Conservation (phyloP, 129 eudicot species). For the Chrysanthemum seticuspe region DNA sequence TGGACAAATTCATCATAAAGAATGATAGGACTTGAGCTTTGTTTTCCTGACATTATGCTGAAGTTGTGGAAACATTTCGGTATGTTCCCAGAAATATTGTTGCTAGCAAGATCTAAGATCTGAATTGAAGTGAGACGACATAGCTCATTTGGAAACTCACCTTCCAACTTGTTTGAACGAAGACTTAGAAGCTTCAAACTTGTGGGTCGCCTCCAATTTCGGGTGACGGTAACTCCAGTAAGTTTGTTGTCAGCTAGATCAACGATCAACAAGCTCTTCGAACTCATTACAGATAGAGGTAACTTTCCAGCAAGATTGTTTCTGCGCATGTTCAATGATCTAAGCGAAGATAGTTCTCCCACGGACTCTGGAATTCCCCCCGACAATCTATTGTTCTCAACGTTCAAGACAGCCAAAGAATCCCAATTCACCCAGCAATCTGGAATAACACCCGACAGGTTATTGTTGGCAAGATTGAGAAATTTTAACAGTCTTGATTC, state of each 20-base stretch:
- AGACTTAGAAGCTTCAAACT: constrained; percentile 33
- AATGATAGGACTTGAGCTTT: neutral
- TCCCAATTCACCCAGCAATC: constrained; percentile 39
- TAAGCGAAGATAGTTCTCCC: constrained; percentile 15
- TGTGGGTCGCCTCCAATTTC: constrained; percentile 9
- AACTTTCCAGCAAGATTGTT: constrained; percentile 37
- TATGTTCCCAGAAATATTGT: constrained; percentile 38
- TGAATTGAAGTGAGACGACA: constrained; percentile 37
- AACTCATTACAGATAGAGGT: constrained; percentile 24
- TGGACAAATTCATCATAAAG: constrained; percentile 22
- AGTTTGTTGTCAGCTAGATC: constrained; percentile 36
- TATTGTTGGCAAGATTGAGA: constrained; percentile 39
- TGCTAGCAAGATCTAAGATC: constrained; percentile 40
- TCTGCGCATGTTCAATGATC: constrained; percentile 31
- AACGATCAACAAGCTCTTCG: constrained; percentile 17
- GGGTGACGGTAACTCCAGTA: constrained; percentile 26
- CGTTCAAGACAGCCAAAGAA: constrained; percentile 16
- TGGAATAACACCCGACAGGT: constrained; percentile 38
- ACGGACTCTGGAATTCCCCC: constrained; percentile 36
- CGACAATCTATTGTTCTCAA: constrained; percentile 34
- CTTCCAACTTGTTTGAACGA: constrained; percentile 28
- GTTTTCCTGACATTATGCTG: constrained; percentile 23
- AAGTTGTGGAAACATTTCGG: constrained; percentile 42
- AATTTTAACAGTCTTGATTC: constrained; percentile 15
- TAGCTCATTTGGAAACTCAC: constrained; percentile 36